Evolutionary conservation across 164 flowering plant genomes (phyloP), one percentile per base, ranked within the genome.

Genomic region (Liquidambar formosana): DNA sequence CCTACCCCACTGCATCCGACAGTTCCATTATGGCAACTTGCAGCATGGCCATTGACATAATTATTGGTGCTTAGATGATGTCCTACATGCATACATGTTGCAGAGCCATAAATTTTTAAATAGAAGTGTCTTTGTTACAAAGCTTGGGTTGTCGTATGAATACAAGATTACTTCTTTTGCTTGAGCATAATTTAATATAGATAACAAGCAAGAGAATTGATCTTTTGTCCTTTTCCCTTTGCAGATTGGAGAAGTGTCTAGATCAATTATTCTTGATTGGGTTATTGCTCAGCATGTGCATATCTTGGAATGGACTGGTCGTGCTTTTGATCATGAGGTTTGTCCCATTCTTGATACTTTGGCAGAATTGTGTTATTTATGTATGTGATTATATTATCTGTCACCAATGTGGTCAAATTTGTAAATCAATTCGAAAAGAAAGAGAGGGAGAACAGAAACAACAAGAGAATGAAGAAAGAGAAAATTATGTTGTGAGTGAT

Each of bases 221-320:
- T 33, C 16, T 4, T 15, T 52, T 67, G 52, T 2, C 65, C 64
- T 12, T 33, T 66, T 54, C 49, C 71, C 43, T 77, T 19, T 48
- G 64, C 86, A 93, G 98, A 81, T 93, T 66, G 87, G 80, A 64
- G 84, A 83, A 67, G 67, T 88, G 76, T 80, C 84, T 51, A 78
- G 76, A 53, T 84, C 96, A 62, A 65, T 93, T 38, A 81, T 93
- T 78, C 94, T 89, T 75, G 89, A 91, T 69, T 91, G 98, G 98
- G 73, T 88, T 60, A 87, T 82, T 72, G 77, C 84, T 66, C 94
- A 91, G 76, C 87, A 83, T 70, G 67, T 44, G 19, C 86, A 80
- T 62, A 83, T 89, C 56, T 68, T 89, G 80, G 89, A 90, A 63
- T 93, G 97, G 97, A 86, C 88, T 54, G 83, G 85, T 38, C 91